These are phyloP conservation scores for Trametes cinnabarina DNA, from an alignment of 768 basidiomycete species.

Conservation along the genomic window DNA sequence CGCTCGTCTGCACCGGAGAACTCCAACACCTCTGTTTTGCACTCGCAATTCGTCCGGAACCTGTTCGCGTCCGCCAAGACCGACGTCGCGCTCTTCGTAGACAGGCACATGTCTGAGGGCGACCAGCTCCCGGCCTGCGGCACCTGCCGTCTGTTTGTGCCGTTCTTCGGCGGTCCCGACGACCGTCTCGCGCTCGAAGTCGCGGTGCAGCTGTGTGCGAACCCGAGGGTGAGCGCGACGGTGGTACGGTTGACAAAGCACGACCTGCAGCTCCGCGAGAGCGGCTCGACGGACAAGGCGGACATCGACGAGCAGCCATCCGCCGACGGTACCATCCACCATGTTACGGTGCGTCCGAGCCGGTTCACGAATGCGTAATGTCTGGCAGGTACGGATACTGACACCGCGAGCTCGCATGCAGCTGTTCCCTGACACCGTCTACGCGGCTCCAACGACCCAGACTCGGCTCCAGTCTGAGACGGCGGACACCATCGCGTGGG, in stretches of 20 bases:
- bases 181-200: slow-evolving; percentile 83
- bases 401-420: slow-evolving; percentile 31
- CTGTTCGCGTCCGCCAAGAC: slow-evolving; percentile 70
- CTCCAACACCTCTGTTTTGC: slow-evolving; percentile 55
- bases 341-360: slow-evolving; percentile 29
- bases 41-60: slow-evolving; percentile 82
- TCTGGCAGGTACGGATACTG: neutral
- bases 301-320: slow-evolving; percentile 11
- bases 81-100: slow-evolving; percentile 86
- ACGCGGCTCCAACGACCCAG: slow-evolving; percentile 61
- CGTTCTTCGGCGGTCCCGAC: slow-evolving; percentile 94
- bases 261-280: slow-evolving; percentile 31
- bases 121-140: slow-evolving; percentile 34
- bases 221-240: slow-evolving; percentile 64
- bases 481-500: slow-evolving; percentile 80
- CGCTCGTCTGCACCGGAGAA: slow-evolving; percentile 38
- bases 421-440: slow-evolving; percentile 66
- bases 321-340: neutral
- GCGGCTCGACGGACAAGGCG: slow-evolving; percentile 31
- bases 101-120: slow-evolving; percentile 46
- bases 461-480: slow-evolving; percentile 72
- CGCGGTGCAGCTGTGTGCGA: slow-evolving; percentile 75
- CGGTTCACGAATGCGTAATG: neutral
- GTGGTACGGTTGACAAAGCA: slow-evolving; percentile 60
- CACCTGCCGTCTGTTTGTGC: slow-evolving; percentile 63